Evolutionary conservation across 2,329 filamentous ascomycete genomes (phyloP).

Genomic region (Fusarium secorum): DNA sequence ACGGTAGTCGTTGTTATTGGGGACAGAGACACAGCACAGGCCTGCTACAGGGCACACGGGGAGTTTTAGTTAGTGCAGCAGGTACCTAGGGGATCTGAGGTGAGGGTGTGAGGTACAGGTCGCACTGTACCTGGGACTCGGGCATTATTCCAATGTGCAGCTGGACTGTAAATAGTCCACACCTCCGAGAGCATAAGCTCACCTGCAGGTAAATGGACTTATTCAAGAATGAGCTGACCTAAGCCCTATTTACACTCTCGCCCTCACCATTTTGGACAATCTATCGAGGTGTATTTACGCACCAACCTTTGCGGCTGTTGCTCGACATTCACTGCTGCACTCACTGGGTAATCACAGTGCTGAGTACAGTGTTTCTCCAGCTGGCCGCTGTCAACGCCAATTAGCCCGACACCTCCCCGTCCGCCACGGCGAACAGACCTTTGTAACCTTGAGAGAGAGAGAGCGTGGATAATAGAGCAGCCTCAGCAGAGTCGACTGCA

Average conservation of each 20-base stretch:
- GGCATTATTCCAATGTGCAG: not conserved
- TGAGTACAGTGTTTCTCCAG: conserved; percentile 22
- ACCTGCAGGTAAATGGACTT: conserved; percentile 16
- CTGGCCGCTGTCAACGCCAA: not conserved
- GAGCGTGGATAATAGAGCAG: conserved; percentile 11
- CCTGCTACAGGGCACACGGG: conserved; percentile 23
- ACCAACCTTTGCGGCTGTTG: not conserved
- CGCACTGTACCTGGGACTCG: conserved; percentile 15
- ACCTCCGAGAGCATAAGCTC: conserved; percentile 30
- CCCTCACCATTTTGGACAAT: not conserved
- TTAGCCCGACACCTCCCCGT: conserved; percentile 15
- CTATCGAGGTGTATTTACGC: not conserved
- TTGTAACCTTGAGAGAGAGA: conserved; percentile 21
- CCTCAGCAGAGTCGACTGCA: conserved; percentile 1
- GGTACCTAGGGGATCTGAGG: conserved; percentile 12
- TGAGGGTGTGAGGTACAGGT: not conserved
- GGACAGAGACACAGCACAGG: conserved; percentile 27
- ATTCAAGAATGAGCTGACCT: conserved; percentile 22
- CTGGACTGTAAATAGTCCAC: conserved; percentile 23
- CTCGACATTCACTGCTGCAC: not conserved
- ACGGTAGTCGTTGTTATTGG: conserved; percentile 35
- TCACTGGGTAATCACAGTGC: conserved; percentile 7
- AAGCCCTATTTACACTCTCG: not conserved
- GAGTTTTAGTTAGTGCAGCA: conserved; percentile 29
- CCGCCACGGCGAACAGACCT: conserved; percentile 14